Conservation (phyloP, 306 rosid genomes). For the Cucurbita argyrosperma region DNA sequence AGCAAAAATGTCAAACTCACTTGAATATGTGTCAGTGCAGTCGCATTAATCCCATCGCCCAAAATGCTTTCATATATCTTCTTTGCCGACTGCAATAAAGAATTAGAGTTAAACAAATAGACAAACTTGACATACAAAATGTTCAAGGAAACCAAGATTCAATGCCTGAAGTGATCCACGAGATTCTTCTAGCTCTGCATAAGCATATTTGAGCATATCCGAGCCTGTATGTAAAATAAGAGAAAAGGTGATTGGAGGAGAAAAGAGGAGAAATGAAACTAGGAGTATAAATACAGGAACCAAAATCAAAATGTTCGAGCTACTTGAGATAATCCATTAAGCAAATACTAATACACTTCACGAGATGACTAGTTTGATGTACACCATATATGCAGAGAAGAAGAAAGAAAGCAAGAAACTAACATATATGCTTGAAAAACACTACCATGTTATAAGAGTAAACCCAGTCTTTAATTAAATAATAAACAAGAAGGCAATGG, state of each 20-base stretch:
- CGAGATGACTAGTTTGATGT: background rate
- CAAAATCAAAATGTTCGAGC: background rate
- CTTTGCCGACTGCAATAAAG: constrained; percentile 69
- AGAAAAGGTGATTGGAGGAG: background rate
- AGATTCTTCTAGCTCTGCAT: constrained; percentile 94
- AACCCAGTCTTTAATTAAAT: background rate
- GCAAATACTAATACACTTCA: background rate
- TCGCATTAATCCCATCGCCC: constrained; percentile 51
- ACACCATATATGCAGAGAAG: background rate
- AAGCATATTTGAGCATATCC: constrained; percentile 82
- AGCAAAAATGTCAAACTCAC: constrained; percentile 21
- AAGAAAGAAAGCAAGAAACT: background rate
- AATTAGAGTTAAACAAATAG: constrained; percentile 2
- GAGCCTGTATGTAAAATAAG: constrained; percentile 35
- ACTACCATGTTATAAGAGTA: background rate
- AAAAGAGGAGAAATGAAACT: background rate
- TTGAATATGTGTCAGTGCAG: constrained; percentile 88
- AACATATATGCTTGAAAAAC: background rate
- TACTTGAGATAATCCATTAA: background rate
- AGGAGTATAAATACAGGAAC: constrained; percentile 5
- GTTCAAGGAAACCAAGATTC: constrained; percentile 4
- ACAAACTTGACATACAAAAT: constrained; percentile 1
- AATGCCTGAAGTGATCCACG: constrained; percentile 90
- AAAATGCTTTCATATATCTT: constrained; percentile 72
- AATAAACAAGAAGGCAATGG: background rate